Evolutionary conservation across 2,329 filamentous ascomycete genomes (phyloP).

Genomic region (Raffaelea albimanens): DNA sequence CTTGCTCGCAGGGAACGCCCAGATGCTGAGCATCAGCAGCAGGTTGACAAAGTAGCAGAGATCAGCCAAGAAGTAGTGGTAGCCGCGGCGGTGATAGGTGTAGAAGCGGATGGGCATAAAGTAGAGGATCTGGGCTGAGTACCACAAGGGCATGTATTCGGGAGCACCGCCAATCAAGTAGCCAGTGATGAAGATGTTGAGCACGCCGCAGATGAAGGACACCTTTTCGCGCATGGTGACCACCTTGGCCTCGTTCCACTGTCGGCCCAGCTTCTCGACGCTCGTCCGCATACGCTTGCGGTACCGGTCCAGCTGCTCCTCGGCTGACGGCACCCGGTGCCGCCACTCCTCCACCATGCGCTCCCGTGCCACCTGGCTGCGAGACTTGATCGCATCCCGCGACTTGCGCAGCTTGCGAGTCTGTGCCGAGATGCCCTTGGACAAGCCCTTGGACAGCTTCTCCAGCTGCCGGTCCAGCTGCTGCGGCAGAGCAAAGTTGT

Average conservation of each 20-base stretch:
- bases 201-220: conserved; percentile 89
- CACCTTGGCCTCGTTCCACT: conserved; percentile 82
- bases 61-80: conserved; percentile 95
- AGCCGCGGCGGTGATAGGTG: conserved; percentile 82
- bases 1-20: conserved; percentile 85
- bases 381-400: conserved; percentile 68
- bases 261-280: conserved; percentile 75
- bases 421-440: conserved; percentile 71
- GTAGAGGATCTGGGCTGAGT: conserved; percentile 75
- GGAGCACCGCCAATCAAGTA: conserved; percentile 84
- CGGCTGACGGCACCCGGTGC: conserved; percentile 72
- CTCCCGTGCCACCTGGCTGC: conserved; percentile 70
- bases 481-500: conserved; percentile 84
- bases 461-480: conserved; percentile 62
- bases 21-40: conserved; percentile 70
- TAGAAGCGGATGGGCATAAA: conserved; percentile 96
- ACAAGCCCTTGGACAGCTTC: conserved; percentile 34
- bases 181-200: conserved; percentile 95
- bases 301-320: conserved; percentile 90
- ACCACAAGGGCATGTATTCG: conserved; percentile 87
- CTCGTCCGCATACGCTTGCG: conserved; percentile 75
- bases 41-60: conserved; percentile 98
- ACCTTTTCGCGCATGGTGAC: conserved; percentile 89
- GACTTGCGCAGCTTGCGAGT: conserved; percentile 78
- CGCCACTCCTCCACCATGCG: conserved; percentile 91